Base-by-base conservation (phyloP, 129 eudicot genomes). In the Calendula officinalis region DNA sequence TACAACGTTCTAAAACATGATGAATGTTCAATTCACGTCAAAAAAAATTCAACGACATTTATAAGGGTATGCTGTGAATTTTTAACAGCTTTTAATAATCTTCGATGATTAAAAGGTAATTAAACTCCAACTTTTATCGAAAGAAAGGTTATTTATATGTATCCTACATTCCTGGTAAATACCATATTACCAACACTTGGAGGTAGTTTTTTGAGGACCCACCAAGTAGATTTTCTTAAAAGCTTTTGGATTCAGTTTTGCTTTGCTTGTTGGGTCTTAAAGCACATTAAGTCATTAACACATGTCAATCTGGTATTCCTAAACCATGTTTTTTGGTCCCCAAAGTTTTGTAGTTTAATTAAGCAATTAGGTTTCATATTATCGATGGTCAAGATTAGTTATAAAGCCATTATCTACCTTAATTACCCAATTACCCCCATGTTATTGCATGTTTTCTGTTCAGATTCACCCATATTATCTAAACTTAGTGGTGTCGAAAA, bases 381-480 rank as follows among this genome's bases (percentile, higher is more conserved):
- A 55, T 56, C 17, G 8, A 9, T 17, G 67, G 53, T 44, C 67
- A 62, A 61, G 58, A 47, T 64, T 60, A 42, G 16, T 60, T 60
- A 60, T 60, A 6, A 10, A 22, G 66, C 22, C 66, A 40, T 27
- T 3, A 60, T 60, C 66, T 3, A 16, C 66, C 37, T 60, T 60
- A 17, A 40, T 8, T 8, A 60, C 66, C 66, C 40, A 60, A 60
- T 48, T 35, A 64, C 59, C 69, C 15, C 39, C 41, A 62, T 3
- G 52, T 62, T 46, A 43, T 43, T 17, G 54, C 40, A 62, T 62
- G 12, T 62, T 62, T 36, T 62, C 67, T 62, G 67, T 62, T 62
- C 16, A n/a, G 54, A 62, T 62, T 62, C n/a, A 6, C 40, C 16
- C 7, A 27, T 48, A 35, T 48, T 48, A 64, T 48, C 59, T 35